These are phyloP conservation scores for Allium sativum DNA, from an alignment of 106 monocot species.

Conservation along the genomic window DNA sequence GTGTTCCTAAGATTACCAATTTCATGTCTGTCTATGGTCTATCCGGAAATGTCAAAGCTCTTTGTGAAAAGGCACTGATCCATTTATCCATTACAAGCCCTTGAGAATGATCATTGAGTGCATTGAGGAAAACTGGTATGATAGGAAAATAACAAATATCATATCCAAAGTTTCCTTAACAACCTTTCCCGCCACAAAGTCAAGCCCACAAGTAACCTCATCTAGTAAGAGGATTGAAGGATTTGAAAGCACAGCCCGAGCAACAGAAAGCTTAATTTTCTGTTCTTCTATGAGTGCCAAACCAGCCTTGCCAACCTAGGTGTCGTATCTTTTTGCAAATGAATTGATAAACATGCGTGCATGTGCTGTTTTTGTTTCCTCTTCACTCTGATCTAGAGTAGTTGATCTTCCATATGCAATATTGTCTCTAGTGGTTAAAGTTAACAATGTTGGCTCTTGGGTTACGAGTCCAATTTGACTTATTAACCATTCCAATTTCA, in stretches of 20 bases:
- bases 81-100: no score
- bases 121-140: no score
- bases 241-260: constrained; percentile 91
- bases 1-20: no score
- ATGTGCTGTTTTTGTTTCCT: constrained; percentile 94
- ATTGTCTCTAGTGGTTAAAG: constrained; percentile 86
- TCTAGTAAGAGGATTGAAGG: constrained; percentile 95
- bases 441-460: constrained; percentile 87
- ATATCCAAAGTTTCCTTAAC: constrained; percentile 84
- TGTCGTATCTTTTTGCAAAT: constrained; percentile 76
- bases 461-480: constrained; percentile 99
- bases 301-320: constrained; percentile 89
- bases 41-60: no score
- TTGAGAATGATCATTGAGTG: no score
- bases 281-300: constrained; percentile 71
- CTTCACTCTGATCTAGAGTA: constrained; percentile 85
- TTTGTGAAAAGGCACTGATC: no score
- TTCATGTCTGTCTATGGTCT: no score
- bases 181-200: constrained; percentile 83
- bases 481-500: constrained; percentile 92
- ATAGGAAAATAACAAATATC: no score
- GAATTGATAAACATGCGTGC: constrained; percentile 82
- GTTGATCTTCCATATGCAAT: constrained; percentile 88
- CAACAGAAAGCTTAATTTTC: constrained; percentile 88
- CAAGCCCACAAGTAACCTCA: constrained; percentile 95